A percentile compares a stretch with the other conserved stretches of the same genome.
Evolutionary conservation across 2,329 filamentous ascomycete species (phyloP).

Genomic region (Diaporthe sp.): DNA sequence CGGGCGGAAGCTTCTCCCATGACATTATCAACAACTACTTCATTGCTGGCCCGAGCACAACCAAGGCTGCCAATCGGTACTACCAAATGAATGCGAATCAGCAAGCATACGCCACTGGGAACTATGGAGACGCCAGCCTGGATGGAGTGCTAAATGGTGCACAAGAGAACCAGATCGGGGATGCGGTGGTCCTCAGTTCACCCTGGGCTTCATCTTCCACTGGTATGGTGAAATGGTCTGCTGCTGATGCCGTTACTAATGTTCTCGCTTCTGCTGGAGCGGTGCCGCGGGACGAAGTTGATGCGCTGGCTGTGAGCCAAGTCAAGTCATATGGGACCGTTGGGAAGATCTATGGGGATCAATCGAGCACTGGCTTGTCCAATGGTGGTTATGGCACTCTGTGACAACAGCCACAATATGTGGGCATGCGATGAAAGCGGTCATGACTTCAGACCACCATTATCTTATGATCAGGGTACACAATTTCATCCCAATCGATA

Average conservation of each 20-base stretch:
- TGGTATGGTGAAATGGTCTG: constrained; percentile 48
- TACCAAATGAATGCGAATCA: constrained; percentile 59
- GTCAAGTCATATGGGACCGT: constrained; percentile 44
- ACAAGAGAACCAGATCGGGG: constrained; percentile 39
- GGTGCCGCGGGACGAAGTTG: constrained; percentile 48
- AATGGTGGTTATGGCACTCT: constrained; percentile 48
- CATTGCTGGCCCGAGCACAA: constrained; percentile 58
- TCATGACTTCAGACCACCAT: background rate
- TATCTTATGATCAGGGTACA: too few species aligned
- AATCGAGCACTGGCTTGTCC: constrained; percentile 45
- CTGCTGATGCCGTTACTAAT: constrained; percentile 52
- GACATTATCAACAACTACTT: constrained; percentile 63
- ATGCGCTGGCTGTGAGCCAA: constrained; percentile 46
- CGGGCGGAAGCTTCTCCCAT: constrained; percentile 42
- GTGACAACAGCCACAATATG: background rate
- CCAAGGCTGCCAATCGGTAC: constrained; percentile 54
- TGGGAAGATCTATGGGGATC: constrained; percentile 46
- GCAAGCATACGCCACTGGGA: constrained; percentile 57
- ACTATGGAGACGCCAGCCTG: constrained; percentile 54
- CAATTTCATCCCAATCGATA: too few species aligned
- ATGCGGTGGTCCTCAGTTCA: constrained; percentile 37
- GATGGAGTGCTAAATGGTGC: constrained; percentile 43
- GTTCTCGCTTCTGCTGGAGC: constrained; percentile 56
- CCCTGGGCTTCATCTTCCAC: constrained; percentile 45
- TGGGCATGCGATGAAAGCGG: background rate